Percentiles rank a stretch among this genome's conserved stretches.
phyloP scores from a whole-genome alignment of 2,329 filamentous ascomycete species.

The Biscogniauxia sp. region DNA sequence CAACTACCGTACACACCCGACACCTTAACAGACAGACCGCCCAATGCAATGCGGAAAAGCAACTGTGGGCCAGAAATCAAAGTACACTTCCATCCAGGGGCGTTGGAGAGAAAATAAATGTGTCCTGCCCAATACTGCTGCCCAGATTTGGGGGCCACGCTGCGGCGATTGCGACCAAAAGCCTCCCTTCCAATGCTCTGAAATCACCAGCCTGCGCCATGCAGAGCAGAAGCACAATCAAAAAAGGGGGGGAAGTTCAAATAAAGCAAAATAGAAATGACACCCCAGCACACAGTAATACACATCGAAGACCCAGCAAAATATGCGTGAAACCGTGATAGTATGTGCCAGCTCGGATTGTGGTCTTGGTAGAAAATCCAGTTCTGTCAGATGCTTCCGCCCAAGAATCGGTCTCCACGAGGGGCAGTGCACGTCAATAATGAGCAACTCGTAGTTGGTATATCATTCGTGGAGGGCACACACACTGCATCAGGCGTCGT shows the following conservation, averaged over 20 bases:
- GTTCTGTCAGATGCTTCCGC: not conserved
- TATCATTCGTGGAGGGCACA: not conserved
- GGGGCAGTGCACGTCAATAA: not conserved
- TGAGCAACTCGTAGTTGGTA: not conserved
- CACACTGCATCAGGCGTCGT: not conserved
- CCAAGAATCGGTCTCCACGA: not conserved
- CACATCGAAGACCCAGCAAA: not conserved
- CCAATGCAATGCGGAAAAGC: not conserved
- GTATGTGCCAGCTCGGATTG: not conserved
- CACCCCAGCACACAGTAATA: not conserved
- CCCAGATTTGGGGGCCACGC: not conserved
- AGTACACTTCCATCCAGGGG: not conserved
- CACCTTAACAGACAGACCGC: not conserved
- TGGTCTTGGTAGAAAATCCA: not conserved
- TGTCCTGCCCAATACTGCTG: not conserved
- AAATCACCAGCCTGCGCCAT: not conserved
- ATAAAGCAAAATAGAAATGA: not conserved
- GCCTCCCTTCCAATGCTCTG: not conserved
- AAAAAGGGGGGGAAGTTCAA: not conserved
- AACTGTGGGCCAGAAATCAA: not conserved
- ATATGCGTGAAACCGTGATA: not conserved
- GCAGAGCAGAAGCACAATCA: not conserved
- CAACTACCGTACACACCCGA: not conserved
- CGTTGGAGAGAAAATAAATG: not conserved
- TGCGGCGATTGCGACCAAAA: not conserved